These are phyloP conservation scores for Penicillium brevicompactum DNA, from an alignment of 2,329 filamentous ascomycete species.

Conservation along the genomic window DNA sequence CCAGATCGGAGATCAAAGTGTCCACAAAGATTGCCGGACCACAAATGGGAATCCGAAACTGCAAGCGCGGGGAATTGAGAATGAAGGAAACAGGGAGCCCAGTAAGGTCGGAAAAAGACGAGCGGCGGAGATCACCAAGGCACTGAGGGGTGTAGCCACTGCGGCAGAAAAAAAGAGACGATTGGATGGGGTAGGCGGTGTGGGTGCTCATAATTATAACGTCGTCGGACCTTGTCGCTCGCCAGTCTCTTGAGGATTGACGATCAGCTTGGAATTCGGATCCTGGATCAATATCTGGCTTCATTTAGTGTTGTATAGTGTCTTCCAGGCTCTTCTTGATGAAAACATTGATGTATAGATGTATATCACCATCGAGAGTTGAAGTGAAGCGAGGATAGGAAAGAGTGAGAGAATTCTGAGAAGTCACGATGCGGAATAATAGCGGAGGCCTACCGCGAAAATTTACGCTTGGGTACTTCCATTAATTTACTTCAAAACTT, in stretches of 20 bases:
- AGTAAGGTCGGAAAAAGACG: background rate
- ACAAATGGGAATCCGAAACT: slow-evolving; percentile 4
- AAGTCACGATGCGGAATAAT: background rate
- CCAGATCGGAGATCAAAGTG: slow-evolving; percentile 14
- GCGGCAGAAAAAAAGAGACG: slow-evolving; percentile 12
- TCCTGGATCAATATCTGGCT: no score
- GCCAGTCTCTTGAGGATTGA: background rate
- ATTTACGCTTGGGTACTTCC: background rate
- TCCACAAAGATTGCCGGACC: slow-evolving; percentile 5
- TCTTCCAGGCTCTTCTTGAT: no score
- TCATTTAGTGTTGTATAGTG: no score
- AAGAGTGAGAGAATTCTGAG: background rate
- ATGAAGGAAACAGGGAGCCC: background rate
- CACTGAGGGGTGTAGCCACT: slow-evolving; percentile 10
- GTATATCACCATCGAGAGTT: no score
- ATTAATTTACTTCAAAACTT: no score
- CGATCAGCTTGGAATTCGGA: background rate
- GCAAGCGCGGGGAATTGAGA: slow-evolving; percentile 2
- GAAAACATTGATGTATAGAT: no score
- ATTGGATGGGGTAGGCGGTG: slow-evolving; percentile 4
- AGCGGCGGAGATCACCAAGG: background rate
- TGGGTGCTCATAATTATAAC: no score
- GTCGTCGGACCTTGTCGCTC: no score
- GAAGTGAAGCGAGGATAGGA: background rate
- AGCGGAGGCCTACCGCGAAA: no score